Percentiles rank a stretch among this genome's conserved stretches.
These are phyloP conservation scores for Dimargaris cristalligena DNA, from an alignment of 192 early-diverging fungal genomes.

Conservation along the genomic window DNA sequence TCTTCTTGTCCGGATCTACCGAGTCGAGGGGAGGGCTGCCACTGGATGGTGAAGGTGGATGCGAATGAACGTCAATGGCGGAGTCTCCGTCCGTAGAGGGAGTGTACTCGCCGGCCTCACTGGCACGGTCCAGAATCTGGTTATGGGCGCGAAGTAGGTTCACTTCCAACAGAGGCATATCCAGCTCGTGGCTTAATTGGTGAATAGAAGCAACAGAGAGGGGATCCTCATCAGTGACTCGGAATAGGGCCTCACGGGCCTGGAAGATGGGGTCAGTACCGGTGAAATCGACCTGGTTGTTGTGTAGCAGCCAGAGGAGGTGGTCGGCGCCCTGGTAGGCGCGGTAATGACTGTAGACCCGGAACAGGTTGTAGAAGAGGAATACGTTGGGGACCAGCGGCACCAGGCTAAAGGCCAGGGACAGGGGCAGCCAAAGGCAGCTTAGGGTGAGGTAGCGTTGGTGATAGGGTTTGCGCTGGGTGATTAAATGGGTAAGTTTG, in stretches of 20 bases:
- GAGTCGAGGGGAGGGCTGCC: too few species aligned
- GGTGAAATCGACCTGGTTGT: slow-evolving; percentile 13
- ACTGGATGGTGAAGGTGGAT: too few species aligned
- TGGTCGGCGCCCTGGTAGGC: slow-evolving; percentile 39
- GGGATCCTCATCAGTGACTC: slow-evolving; percentile 16
- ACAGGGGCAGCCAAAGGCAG: slow-evolving; percentile 44
- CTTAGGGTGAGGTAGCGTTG: slow-evolving; percentile 50
- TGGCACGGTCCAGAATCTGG: slow-evolving; percentile 25
- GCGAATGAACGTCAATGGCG: too few species aligned
- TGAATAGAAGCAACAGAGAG: slow-evolving; percentile 21
- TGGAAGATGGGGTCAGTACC: slow-evolving; percentile 12
- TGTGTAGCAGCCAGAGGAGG: slow-evolving; percentile 14
- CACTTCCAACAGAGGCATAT: slow-evolving; percentile 27
- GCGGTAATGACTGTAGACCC: slow-evolving; percentile 68
- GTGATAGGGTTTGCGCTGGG: slow-evolving; percentile 43
- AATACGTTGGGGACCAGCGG: slow-evolving; percentile 64
- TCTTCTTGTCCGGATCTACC: too few species aligned
- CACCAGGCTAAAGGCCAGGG: slow-evolving; percentile 49
- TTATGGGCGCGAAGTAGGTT: slow-evolving; percentile 32
- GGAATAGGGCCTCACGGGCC: slow-evolving; percentile 12
- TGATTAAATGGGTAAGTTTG: slow-evolving; percentile 29
- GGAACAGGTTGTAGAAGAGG: slow-evolving; percentile 59
- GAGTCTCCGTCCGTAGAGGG: not conserved
- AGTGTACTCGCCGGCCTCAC: not conserved
- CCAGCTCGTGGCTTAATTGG: slow-evolving; percentile 22